Evolutionary conservation across 805 yeast genomes (phyloP).

Genomic region (Saturnispora halmiae): DNA sequence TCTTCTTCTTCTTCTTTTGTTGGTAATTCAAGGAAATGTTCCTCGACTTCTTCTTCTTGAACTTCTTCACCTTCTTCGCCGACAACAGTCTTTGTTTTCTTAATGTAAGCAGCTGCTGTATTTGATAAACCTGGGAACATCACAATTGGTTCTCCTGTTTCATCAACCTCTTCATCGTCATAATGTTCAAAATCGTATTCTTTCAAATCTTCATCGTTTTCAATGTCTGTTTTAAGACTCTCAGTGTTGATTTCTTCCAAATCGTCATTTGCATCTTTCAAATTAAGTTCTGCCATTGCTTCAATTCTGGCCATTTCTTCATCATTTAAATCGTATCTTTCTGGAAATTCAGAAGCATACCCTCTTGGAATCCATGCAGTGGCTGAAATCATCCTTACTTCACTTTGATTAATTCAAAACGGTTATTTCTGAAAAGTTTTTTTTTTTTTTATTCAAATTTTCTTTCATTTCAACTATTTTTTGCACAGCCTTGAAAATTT

Average conservation of each 20-base stretch:
- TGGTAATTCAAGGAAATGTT: slow-evolving; percentile 56
- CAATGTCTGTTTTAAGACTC: slow-evolving; percentile 42
- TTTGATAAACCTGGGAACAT: slow-evolving; percentile 66
- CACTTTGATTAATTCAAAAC: background rate
- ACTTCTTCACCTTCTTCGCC: slow-evolving; percentile 31
- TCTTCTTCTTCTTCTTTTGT: slow-evolving; percentile 56
- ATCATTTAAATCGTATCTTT: slow-evolving; percentile 78
- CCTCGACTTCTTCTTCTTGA: slow-evolving; percentile 36
- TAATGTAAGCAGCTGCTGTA: slow-evolving; percentile 48
- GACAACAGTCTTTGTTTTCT: slow-evolving; percentile 35
- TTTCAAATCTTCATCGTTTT: slow-evolving; percentile 74
- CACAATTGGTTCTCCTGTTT: slow-evolving; percentile 45
- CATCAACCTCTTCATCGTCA: slow-evolving; percentile 56
- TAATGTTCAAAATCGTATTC: slow-evolving; percentile 82
- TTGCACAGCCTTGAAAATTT: slow-evolving; percentile 6
- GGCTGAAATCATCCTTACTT: slow-evolving; percentile 66
- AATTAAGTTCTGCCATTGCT: slow-evolving; percentile 72
- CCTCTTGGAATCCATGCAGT: slow-evolving; percentile 96
- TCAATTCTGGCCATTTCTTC: slow-evolving; percentile 88
- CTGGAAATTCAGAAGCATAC: slow-evolving; percentile 86
- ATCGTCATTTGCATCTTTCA: slow-evolving; percentile 55
- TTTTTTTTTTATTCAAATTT: no score
- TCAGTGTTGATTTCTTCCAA: slow-evolving; percentile 12
- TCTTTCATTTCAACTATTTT: no score
- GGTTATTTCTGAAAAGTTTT: background rate